Evolutionary conservation across 1,284 basidiomycete genomes (phyloP).

Genomic region (Earliella scabrosa): DNA sequence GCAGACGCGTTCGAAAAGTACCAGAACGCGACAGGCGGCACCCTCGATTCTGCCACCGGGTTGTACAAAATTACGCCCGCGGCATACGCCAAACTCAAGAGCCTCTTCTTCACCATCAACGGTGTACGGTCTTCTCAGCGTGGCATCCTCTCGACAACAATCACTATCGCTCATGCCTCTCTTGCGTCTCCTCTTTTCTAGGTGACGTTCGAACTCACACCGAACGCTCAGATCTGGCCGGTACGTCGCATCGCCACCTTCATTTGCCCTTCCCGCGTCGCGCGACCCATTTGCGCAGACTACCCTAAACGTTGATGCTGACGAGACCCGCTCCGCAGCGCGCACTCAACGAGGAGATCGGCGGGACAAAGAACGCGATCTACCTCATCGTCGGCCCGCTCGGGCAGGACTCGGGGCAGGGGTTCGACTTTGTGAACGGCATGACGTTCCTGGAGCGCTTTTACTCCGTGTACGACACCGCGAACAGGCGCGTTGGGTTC

Average conservation of each 20-base stretch:
- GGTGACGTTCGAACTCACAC: conserved; percentile 42
- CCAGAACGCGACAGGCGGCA: conserved; percentile 41
- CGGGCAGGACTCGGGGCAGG: conserved; percentile 33
- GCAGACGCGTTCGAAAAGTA: conserved; percentile 40
- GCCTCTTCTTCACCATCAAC: conserved; percentile 44
- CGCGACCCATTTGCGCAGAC: background rate
- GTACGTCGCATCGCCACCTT: conserved; percentile 14
- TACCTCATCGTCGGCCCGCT: conserved; percentile 49
- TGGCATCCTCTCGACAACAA: background rate
- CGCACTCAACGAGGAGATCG: conserved; percentile 45
- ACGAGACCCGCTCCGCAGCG: conserved; percentile 17
- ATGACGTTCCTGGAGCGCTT: conserved; percentile 54
- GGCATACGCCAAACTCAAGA: conserved; percentile 43
- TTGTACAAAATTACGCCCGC: conserved; percentile 42
- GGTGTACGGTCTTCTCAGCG: conserved; percentile 30
- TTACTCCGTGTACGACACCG: conserved; percentile 67
- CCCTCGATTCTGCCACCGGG: conserved; percentile 40
- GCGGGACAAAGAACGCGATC: conserved; percentile 42
- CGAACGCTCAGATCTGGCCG: conserved; percentile 57
- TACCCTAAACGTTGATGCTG: background rate
- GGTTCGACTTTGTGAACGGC: conserved; percentile 44
- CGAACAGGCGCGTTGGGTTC: conserved; percentile 48
- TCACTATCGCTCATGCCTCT: background rate
- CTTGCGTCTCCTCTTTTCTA: conserved; percentile 13
- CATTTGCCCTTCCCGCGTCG: conserved; percentile 15